A percentile compares a stretch with the other conserved stretches of the same genome.
These are phyloP conservation scores for Nakazawaea anatomiae DNA, from an alignment of 805 yeast species.

Conservation along the genomic window DNA sequence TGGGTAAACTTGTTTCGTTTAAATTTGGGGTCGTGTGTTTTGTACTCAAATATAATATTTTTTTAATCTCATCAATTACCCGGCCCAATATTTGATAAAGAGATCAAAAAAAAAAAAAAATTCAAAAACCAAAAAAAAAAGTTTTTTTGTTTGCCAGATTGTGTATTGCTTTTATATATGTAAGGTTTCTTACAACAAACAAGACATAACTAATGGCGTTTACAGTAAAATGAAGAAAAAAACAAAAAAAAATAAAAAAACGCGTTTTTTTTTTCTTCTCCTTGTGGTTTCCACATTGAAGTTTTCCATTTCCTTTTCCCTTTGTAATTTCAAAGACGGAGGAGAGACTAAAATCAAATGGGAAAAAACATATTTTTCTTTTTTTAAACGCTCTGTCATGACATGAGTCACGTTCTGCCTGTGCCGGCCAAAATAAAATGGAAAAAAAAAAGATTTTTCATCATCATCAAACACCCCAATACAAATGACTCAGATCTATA, in stretches of 20 bases:
- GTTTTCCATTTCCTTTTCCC: too few relatives aligned
- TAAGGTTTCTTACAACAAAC: too few relatives aligned
- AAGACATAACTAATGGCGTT: too few relatives aligned
- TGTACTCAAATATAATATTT: background rate
- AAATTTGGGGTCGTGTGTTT: background rate
- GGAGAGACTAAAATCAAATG: too few relatives aligned
- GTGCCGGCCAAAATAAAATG: background rate
- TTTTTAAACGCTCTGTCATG: background rate
- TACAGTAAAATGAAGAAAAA: too few relatives aligned
- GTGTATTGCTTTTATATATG: background rate
- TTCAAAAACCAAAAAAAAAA: too few relatives aligned
- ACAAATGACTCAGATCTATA: too few relatives aligned
- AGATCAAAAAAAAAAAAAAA: background rate
- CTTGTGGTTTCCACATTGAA: background rate
- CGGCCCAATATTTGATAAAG: background rate
- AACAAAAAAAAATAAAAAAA: too few relatives aligned
- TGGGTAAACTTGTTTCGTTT: background rate
- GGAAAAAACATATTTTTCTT: background rate
- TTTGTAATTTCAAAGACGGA: too few relatives aligned
- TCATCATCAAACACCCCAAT: too few relatives aligned
- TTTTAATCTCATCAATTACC: conserved; percentile 2
- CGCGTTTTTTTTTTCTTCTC: too few relatives aligned
- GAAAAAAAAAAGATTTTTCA: background rate
- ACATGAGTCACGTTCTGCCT: background rate
- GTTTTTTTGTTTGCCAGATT: background rate